Evolutionary conservation across 345 rosid species (phyloP).

Genomic region (Hibiscus syriacus): DNA sequence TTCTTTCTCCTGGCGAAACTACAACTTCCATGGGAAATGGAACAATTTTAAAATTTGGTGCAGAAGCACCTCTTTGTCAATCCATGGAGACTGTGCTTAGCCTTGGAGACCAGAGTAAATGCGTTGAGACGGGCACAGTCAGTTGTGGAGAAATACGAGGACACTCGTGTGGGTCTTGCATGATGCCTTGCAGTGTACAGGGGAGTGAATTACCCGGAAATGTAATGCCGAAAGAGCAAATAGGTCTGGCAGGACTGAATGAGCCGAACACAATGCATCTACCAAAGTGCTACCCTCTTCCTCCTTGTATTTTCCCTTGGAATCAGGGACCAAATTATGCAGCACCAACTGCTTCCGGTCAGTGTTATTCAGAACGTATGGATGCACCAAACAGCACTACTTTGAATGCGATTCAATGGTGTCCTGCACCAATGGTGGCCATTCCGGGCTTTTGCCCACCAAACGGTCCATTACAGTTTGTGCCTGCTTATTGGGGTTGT

Average conservation of each 20-base stretch:
- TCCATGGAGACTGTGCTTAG: constrained; percentile 45
- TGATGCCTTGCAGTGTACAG: constrained; percentile 20
- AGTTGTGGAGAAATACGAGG: constrained; percentile 25
- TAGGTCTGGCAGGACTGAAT: constrained; percentile 21
- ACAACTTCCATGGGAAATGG: constrained; percentile 28
- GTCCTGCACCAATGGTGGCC: constrained; percentile 37
- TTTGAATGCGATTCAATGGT: constrained; percentile 38
- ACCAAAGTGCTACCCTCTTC: constrained; percentile 26
- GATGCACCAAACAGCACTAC: constrained; percentile 15
- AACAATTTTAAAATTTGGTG: constrained; percentile 46
- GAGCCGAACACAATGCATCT: constrained; percentile 20
- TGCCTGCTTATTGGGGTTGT: constrained; percentile 54
- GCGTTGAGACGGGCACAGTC: constrained; percentile 20
- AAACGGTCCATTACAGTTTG: constrained; percentile 43
- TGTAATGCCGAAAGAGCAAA: constrained; percentile 21
- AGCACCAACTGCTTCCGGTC: constrained; percentile 21
- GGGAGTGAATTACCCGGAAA: constrained; percentile 23
- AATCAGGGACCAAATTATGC: constrained; percentile 26
- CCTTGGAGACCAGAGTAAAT: constrained; percentile 39
- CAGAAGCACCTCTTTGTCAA: constrained; percentile 45
- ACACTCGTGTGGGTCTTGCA: constrained; percentile 31
- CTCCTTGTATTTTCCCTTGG: constrained; percentile 45
- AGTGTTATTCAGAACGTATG: constrained; percentile 23
- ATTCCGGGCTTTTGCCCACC: constrained; percentile 41
- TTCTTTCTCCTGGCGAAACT: constrained; percentile 25